Evolutionary conservation across 495 filamentous ascomycete genomes (phyloP).

Genomic region (Penicillium dipodomyicola): DNA sequence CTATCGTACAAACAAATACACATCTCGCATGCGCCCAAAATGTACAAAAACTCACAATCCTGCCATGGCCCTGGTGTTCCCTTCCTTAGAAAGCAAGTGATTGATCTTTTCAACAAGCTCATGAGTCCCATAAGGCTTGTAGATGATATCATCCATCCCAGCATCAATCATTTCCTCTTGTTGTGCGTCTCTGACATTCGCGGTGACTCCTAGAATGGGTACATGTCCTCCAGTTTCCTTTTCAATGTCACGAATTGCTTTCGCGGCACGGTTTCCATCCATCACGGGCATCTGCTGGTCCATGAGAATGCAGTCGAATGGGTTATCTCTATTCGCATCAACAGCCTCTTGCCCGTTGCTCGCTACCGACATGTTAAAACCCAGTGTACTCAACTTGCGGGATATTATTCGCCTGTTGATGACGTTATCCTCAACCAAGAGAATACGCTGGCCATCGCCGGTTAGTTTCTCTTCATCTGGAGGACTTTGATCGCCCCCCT

Average conservation of each 20-base stretch:
- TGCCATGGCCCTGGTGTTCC: too few species aligned
- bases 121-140: slow-evolving; percentile 73
- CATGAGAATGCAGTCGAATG: slow-evolving; percentile 65
- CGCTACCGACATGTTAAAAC: slow-evolving; percentile 64
- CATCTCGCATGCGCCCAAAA: not conserved
- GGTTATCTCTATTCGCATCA: slow-evolving; percentile 35
- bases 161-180: slow-evolving; percentile 60
- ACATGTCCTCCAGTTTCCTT: slow-evolving; percentile 49
- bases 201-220: slow-evolving; percentile 77
- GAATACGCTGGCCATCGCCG: slow-evolving; percentile 35
- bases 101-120: slow-evolving; percentile 68
- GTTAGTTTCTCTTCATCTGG: not conserved
- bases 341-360: slow-evolving; percentile 77
- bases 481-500: not conserved
- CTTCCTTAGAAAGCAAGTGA: slow-evolving; percentile 7
- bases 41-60: not conserved
- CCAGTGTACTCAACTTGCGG: slow-evolving; percentile 59
- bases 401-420: slow-evolving; percentile 71
- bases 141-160: slow-evolving; percentile 81
- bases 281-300: slow-evolving; percentile 85
- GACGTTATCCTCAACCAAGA: slow-evolving; percentile 84
- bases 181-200: slow-evolving; percentile 69
- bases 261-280: slow-evolving; percentile 70
- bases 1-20: not conserved
- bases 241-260: slow-evolving; percentile 63